These are phyloP conservation scores for Pogostemon cablin DNA, from an alignment of 257 asterid genomes.

Conservation along the genomic window DNA sequence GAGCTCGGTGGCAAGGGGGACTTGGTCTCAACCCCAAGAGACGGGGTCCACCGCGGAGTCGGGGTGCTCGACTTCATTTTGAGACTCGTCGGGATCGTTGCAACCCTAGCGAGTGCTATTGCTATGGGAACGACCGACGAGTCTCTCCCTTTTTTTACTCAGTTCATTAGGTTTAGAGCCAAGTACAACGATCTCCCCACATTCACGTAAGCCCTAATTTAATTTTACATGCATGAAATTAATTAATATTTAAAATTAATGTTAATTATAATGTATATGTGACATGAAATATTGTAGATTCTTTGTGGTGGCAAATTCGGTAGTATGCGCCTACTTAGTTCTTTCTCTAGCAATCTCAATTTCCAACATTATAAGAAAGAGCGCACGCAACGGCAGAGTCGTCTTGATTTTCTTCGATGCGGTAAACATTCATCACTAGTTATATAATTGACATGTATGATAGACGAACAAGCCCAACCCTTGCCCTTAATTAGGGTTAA, in stretches of 20 bases:
- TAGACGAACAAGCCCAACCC: too few relatives aligned
- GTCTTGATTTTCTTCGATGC: slow-evolving; percentile 60
- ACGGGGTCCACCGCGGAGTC: slow-evolving; percentile 45
- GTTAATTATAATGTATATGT: not conserved
- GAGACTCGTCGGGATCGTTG: slow-evolving; percentile 50
- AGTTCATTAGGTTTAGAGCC: slow-evolving; percentile 55
- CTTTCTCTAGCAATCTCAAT: slow-evolving; percentile 70
- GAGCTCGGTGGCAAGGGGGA: slow-evolving; percentile 41
- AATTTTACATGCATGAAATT: too few relatives aligned
- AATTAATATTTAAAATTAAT: not conserved
- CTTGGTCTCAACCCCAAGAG: slow-evolving; percentile 24
- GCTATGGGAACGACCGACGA: slow-evolving; percentile 63
- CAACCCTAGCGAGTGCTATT: slow-evolving; percentile 63
- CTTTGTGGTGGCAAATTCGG: slow-evolving; percentile 72
- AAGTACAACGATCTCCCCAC: slow-evolving; percentile 60
- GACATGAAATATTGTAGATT: slow-evolving; percentile 44
- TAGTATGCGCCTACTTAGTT: slow-evolving; percentile 64
- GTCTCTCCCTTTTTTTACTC: slow-evolving; percentile 50
- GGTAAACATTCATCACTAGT: slow-evolving; percentile 36
- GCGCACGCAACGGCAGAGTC: slow-evolving; percentile 38
- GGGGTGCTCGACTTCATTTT: slow-evolving; percentile 53
- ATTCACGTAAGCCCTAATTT: slow-evolving; percentile 54
- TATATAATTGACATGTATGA: too few relatives aligned
- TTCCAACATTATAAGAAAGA: slow-evolving; percentile 55
- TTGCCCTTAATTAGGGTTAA: too few relatives aligned